Percentiles rank a stretch among this genome's conserved stretches.
phyloP scores from a whole-genome alignment of 2,329 filamentous ascomycete genomes.

The Nemania abortiva region DNA sequence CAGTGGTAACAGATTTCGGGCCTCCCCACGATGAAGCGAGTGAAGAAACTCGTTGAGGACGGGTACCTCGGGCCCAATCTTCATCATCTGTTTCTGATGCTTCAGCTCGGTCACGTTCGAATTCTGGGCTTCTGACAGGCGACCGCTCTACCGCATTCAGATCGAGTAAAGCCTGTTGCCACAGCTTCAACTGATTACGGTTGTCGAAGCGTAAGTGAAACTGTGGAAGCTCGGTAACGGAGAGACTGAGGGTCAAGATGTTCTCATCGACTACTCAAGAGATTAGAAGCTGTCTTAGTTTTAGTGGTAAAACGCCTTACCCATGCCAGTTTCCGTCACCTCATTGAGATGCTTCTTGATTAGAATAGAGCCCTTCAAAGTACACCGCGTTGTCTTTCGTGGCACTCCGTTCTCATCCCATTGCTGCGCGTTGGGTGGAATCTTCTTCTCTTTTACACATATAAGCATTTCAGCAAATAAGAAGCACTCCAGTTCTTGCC shows the following conservation, averaged over 20 bases:
- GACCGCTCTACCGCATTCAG: constrained; percentile 78
- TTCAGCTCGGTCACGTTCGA: constrained; percentile 81
- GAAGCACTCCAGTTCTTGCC: constrained; percentile 98
- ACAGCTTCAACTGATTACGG: constrained; percentile 85
- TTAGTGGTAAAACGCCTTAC: constrained; percentile 50
- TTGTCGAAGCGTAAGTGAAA: constrained; percentile 94
- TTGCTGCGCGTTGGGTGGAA: constrained; percentile 65
- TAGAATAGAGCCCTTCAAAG: constrained; percentile 94
- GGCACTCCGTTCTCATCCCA: constrained; percentile 73
- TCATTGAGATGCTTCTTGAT: constrained; percentile 98
- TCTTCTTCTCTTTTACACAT: constrained; percentile 97
- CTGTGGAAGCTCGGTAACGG: constrained; percentile 89
- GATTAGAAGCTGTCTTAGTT: constrained; percentile 46
- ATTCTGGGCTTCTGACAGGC: constrained; percentile 77
- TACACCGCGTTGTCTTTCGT: constrained; percentile 80
- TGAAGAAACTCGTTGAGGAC: constrained; percentile 80
- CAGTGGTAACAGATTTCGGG: constrained; percentile 84
- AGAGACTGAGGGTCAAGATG: constrained; percentile 88
- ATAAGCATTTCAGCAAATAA: constrained; percentile 99
- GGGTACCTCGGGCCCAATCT: constrained; percentile 76
- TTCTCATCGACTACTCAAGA: constrained; percentile 74
- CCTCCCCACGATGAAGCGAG: constrained; percentile 85
- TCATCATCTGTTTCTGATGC: constrained; percentile 89
- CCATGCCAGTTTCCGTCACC: constrained; percentile 76
- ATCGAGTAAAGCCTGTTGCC: constrained; percentile 89